Percentiles rank a stretch among this genome's conserved stretches.
Conservation (phyloP, 106 monocot genomes). For the Acorus gramineus region DNA sequence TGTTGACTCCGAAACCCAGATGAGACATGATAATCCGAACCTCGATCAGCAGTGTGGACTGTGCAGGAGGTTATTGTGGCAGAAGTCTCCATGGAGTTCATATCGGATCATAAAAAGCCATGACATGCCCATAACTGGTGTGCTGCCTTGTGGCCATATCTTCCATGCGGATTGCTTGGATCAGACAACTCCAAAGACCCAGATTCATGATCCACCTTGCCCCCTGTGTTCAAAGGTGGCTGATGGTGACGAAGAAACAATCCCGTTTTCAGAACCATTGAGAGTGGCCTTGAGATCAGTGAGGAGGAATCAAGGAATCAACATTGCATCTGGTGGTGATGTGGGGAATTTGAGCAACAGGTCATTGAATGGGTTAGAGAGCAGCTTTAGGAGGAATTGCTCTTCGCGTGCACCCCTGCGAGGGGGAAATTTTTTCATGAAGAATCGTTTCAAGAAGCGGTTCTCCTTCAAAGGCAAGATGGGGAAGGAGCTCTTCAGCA, state of each 20-base stretch:
- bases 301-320: slow-evolving; percentile 9
- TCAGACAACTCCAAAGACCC: slow-evolving; percentile 52
- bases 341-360: slow-evolving; percentile 16
- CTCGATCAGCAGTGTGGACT: slow-evolving; percentile 48
- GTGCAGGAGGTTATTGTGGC: slow-evolving; percentile 50
- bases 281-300: slow-evolving; percentile 37
- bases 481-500: slow-evolving; percentile 49
- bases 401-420: slow-evolving; percentile 9
- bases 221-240: background rate
- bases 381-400: slow-evolving; percentile 18
- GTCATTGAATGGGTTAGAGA: slow-evolving; percentile 3
- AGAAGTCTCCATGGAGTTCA: slow-evolving; percentile 81
- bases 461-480: slow-evolving; percentile 52
- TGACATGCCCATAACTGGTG: slow-evolving; percentile 62
- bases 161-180: slow-evolving; percentile 91
- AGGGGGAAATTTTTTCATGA: slow-evolving; percentile 28
- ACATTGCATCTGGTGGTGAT: background rate
- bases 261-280: slow-evolving; percentile 48
- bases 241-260: slow-evolving; percentile 13
- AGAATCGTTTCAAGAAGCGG: slow-evolving; percentile 51
- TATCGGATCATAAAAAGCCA: slow-evolving; percentile 41
- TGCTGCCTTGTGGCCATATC: slow-evolving; percentile 70
- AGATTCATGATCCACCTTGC: slow-evolving; percentile 50
- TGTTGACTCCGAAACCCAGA: slow-evolving; percentile 18
- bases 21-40: slow-evolving; percentile 14